Percentiles rank a stretch among this genome's conserved stretches.
These are phyloP conservation scores for Cylindrotheca fusiformis DNA, from an alignment of 108 stramenopile genomes.

Conservation along the genomic window DNA sequence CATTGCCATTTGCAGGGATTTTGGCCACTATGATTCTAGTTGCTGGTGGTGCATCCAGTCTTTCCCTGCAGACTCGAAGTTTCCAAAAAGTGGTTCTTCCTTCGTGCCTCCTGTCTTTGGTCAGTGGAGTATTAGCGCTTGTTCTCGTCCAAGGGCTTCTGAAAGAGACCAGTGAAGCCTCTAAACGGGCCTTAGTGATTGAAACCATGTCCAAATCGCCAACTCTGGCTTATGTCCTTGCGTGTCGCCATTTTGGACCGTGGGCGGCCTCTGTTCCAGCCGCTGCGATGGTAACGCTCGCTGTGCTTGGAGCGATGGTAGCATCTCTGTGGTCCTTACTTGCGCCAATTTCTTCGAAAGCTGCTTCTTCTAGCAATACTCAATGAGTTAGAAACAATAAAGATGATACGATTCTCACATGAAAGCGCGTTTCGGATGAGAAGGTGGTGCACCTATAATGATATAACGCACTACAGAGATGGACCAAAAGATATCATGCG, in stretches of 20 bases:
- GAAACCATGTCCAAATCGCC: slow-evolving; percentile 37
- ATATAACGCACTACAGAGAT: too few species aligned
- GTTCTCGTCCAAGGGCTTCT: background rate
- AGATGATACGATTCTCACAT: too few species aligned
- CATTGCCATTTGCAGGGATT: slow-evolving; percentile 26
- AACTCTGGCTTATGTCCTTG: slow-evolving; percentile 36
- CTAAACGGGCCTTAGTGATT: slow-evolving; percentile 25
- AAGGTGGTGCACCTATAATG: too few species aligned
- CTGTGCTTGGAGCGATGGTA: slow-evolving; percentile 33
- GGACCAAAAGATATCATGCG: too few species aligned
- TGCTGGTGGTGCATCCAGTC: slow-evolving; percentile 34
- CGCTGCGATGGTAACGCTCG: slow-evolving; percentile 37
- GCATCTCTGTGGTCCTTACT: slow-evolving; percentile 24
- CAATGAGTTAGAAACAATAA: too few species aligned
- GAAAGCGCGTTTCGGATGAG: too few species aligned
- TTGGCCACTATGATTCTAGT: slow-evolving; percentile 34
- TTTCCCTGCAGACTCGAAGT: background rate
- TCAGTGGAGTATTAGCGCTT: slow-evolving; percentile 11
- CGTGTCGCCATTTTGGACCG: slow-evolving; percentile 22
- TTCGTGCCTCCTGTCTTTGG: slow-evolving; percentile 19
- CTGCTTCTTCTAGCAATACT: too few species aligned
- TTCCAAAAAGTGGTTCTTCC: background rate
- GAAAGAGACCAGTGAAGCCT: slow-evolving; percentile 3
- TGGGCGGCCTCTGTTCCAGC: slow-evolving; percentile 27
- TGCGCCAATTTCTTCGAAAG: too few species aligned